Percentiles rank a stretch among this genome's conserved stretches.
Conservation (phyloP, 495 filamentous ascomycete species). For the Penicillium bialowiezense region DNA sequence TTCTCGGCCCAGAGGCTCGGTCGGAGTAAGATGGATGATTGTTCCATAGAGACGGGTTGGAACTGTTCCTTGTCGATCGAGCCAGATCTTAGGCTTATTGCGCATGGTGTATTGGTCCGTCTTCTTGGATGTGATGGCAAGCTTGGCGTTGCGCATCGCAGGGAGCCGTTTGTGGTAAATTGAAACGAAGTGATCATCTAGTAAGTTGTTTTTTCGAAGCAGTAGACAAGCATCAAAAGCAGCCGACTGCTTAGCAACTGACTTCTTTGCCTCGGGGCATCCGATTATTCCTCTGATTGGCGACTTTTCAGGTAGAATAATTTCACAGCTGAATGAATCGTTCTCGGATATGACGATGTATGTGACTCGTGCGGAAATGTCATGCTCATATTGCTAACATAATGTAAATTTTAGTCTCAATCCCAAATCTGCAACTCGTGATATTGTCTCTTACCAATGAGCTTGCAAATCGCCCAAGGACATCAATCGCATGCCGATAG, state of each 20-base stretch:
- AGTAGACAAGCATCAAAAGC: slow-evolving; percentile 81
- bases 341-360: slow-evolving; percentile 59
- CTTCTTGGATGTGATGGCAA: slow-evolving; percentile 78
- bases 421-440: background rate
- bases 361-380: slow-evolving; percentile 50
- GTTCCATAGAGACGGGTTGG: slow-evolving; percentile 62
- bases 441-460: slow-evolving; percentile 45
- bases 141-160: slow-evolving; percentile 83
- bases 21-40: slow-evolving; percentile 58
- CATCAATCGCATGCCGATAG: slow-evolving; percentile 65
- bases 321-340: slow-evolving; percentile 73
- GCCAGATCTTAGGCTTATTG: slow-evolving; percentile 78
- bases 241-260: slow-evolving; percentile 81
- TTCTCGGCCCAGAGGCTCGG: slow-evolving; percentile 53
- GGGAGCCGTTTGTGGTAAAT: slow-evolving; percentile 71
- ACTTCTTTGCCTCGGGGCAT: slow-evolving; percentile 57
- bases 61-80: slow-evolving; percentile 42
- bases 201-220: slow-evolving; percentile 61
- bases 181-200: slow-evolving; percentile 73
- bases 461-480: slow-evolving; percentile 62
- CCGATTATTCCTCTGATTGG: slow-evolving; percentile 69
- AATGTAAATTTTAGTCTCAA: background rate
- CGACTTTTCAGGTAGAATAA: slow-evolving; percentile 74
- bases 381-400: slow-evolving; percentile 56
- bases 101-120: slow-evolving; percentile 71